These are phyloP conservation scores for Rhodosporidiobolus sp. DNA, from an alignment of 768 basidiomycete genomes.

Conservation along the genomic window DNA sequence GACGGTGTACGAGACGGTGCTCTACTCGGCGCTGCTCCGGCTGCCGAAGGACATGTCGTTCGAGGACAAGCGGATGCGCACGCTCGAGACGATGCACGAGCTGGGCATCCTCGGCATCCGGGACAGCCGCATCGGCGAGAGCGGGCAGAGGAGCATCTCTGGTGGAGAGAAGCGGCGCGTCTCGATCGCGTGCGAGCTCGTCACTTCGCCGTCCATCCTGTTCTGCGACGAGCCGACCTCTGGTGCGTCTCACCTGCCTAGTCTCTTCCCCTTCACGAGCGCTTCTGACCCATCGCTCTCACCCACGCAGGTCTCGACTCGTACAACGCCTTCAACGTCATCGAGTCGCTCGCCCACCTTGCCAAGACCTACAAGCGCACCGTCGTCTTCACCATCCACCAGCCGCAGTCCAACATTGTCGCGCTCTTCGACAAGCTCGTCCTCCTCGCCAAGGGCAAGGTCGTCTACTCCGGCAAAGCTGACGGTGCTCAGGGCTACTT, in stretches of 20 bases:
- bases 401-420: slow-evolving; percentile 96
- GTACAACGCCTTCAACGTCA: slow-evolving; percentile 91
- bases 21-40: slow-evolving; percentile 86
- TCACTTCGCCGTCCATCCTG: slow-evolving; percentile 91
- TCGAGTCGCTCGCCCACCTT: slow-evolving; percentile 79
- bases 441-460: slow-evolving; percentile 74
- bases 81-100: slow-evolving; percentile 93
- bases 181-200: slow-evolving; percentile 95
- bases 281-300: neutral
- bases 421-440: slow-evolving; percentile 89
- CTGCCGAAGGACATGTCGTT: slow-evolving; percentile 91
- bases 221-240: slow-evolving; percentile 98
- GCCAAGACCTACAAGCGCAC: slow-evolving; percentile 88
- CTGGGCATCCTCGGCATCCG: slow-evolving; percentile 87
- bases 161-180: slow-evolving; percentile 97
- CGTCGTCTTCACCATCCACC: slow-evolving; percentile 96
- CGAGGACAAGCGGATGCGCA: slow-evolving; percentile 90
- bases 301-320: slow-evolving; percentile 71
- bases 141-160: slow-evolving; percentile 85
- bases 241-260: slow-evolving; percentile 66
- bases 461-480: slow-evolving; percentile 79
- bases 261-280: neutral
- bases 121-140: slow-evolving; percentile 82
- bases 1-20: slow-evolving; percentile 95
- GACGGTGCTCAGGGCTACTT: slow-evolving; percentile 76